A percentile compares a stretch with the other conserved stretches of the same genome.
Conservation (phyloP, 768 basidiomycete species). For the Hydnum rufescens region DNA sequence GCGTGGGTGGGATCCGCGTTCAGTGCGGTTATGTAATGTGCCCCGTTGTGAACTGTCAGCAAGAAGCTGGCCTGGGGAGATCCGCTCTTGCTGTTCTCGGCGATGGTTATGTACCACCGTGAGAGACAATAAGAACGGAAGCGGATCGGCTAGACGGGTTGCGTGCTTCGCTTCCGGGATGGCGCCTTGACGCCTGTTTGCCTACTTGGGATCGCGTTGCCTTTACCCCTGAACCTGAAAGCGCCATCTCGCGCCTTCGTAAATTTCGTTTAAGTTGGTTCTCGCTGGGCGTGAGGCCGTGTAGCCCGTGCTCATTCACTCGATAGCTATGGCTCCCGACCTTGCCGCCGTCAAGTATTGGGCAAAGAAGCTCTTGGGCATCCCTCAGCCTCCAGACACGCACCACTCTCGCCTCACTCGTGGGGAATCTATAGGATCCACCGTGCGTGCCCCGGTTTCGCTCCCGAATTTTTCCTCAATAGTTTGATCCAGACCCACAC, state of each 20-base stretch:
- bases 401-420: background rate
- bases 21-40: too few relatives aligned
- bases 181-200: background rate
- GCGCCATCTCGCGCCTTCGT: background rate
- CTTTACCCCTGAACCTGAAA: background rate
- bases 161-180: background rate
- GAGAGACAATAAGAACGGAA: too few relatives aligned
- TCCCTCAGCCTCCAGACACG: background rate
- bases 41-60: too few relatives aligned
- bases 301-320: too few relatives aligned
- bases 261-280: background rate
- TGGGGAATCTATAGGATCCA: background rate
- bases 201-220: background rate
- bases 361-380: background rate
- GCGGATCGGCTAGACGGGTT: too few relatives aligned
- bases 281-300: too few relatives aligned
- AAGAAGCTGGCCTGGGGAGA: too few relatives aligned
- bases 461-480: background rate
- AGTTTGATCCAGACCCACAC: background rate
- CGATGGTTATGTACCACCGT: too few relatives aligned
- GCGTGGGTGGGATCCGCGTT: too few relatives aligned
- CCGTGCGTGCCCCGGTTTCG: background rate
- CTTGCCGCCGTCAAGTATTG: background rate
- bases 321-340: too few relatives aligned
- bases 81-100: too few relatives aligned